Evolutionary conservation across 2,329 filamentous ascomycete genomes (phyloP).

Genomic region (Penicillium psychrosexuale): DNA sequence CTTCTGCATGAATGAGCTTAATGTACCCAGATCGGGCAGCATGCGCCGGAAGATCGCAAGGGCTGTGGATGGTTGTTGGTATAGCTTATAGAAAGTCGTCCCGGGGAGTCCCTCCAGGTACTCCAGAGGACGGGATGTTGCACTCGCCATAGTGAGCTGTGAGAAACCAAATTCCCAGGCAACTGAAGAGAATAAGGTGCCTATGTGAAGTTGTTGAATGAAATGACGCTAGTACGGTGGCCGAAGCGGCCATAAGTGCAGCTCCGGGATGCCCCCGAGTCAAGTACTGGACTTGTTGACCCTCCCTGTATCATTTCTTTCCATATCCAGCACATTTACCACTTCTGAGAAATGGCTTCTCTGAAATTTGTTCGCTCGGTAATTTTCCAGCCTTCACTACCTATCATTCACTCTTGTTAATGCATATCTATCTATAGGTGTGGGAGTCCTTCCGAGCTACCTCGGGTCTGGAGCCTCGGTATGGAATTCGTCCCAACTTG

Average conservation of each 20-base stretch:
- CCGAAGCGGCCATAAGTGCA: constrained; percentile 31
- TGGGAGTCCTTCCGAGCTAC: constrained; percentile 80
- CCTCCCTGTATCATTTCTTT: neutral
- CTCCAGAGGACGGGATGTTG: constrained; percentile 67
- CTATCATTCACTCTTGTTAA: constrained; percentile 14
- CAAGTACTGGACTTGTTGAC: neutral
- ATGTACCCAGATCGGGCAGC: constrained; percentile 80
- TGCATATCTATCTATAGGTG: constrained; percentile 54
- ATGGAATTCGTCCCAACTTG: constrained; percentile 23
- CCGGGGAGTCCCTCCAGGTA: constrained; percentile 91
- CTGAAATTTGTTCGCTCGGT: constrained; percentile 65
- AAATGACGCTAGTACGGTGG: constrained; percentile 24
- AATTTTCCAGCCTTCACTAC: constrained; percentile 23
- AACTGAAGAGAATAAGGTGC: constrained; percentile 15
- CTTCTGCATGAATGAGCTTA: constrained; percentile 9
- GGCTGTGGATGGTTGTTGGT: constrained; percentile 92
- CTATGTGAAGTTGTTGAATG: constrained; percentile 11
- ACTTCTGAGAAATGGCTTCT: constrained; percentile 46
- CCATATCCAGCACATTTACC: neutral
- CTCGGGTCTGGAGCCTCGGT: constrained; percentile 88
- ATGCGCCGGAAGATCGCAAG: constrained; percentile 96
- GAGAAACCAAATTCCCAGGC: constrained; percentile 23
- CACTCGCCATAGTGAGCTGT: constrained; percentile 50
- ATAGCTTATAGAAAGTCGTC: constrained; percentile 84
- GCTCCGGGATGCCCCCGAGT: constrained; percentile 15